Evolutionary conservation across 306 rosid species (phyloP).

Genomic region (Casuarina glauca): DNA sequence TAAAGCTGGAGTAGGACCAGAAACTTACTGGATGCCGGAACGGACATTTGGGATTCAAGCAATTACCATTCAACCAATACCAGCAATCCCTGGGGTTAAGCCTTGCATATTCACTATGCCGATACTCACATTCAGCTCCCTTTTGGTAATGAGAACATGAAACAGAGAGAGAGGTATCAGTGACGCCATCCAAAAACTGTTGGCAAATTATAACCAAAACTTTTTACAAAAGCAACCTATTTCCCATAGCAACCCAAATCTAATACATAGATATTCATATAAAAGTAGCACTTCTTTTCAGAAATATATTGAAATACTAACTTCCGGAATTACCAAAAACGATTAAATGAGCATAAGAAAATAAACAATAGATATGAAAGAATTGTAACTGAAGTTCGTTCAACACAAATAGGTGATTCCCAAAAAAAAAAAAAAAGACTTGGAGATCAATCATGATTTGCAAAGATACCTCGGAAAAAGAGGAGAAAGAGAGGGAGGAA

Average conservation of each 20-base stretch:
- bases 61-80: slow-evolving; percentile 92
- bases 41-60: slow-evolving; percentile 89
- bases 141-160: slow-evolving; percentile 25
- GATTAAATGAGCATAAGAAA: not conserved
- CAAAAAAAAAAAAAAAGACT: not conserved
- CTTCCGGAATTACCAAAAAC: not conserved
- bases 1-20: slow-evolving; percentile 1
- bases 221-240: not conserved
- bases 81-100: slow-evolving; percentile 96
- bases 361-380: not conserved
- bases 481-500: not conserved
- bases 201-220: not conserved
- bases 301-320: not conserved
- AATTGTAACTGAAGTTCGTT: not conserved
- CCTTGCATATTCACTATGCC: slow-evolving; percentile 93
- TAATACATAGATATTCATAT: not conserved
- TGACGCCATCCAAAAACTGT: not conserved
- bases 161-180: slow-evolving; percentile 4
- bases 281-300: not conserved
- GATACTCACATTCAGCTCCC: slow-evolving; percentile 98
- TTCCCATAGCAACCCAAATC: not conserved
- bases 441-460: not conserved
- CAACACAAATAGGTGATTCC: not conserved
- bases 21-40: slow-evolving; percentile 94
- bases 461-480: not conserved